Evolutionary conservation across 768 basidiomycete species (phyloP).

Genomic region (Mycena filopes): DNA sequence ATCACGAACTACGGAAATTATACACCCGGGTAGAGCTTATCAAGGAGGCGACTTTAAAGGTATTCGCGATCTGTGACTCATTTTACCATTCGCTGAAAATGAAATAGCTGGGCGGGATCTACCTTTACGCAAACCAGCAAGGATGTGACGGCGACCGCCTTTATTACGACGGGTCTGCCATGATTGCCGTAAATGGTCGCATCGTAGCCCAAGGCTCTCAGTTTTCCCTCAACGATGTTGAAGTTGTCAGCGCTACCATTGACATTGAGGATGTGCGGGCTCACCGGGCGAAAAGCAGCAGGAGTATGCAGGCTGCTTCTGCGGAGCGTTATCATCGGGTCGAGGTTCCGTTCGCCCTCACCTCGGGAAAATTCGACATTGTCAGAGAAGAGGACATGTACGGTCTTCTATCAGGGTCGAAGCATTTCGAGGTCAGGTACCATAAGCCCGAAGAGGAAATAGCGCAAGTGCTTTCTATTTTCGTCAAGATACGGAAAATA

Average conservation of each 20-base stretch:
- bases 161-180: constrained; percentile 97
- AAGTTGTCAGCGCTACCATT: constrained; percentile 94
- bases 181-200: constrained; percentile 95
- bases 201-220: constrained; percentile 96
- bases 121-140: constrained; percentile 98
- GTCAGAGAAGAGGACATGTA: constrained; percentile 61
- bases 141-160: constrained; percentile 98
- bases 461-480: constrained; percentile 71
- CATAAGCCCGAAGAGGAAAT: constrained; percentile 97
- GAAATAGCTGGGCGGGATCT: constrained; percentile 89
- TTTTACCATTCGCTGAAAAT: constrained; percentile 9
- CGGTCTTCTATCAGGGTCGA: constrained; percentile 47
- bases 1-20: constrained; percentile 98
- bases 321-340: constrained; percentile 83
- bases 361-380: constrained; percentile 78
- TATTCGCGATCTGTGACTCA: constrained; percentile 37
- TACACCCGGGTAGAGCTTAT: constrained; percentile 92
- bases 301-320: constrained; percentile 89
- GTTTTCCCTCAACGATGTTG: constrained; percentile 95
- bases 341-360: constrained; percentile 83
- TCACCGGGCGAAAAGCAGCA: constrained; percentile 83
- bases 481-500: background rate
- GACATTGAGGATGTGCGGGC: constrained; percentile 97
- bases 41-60: constrained; percentile 96
- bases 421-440: constrained; percentile 67